Evolutionary conservation across 2,329 filamentous ascomycete genomes (phyloP), one percentile per base, ranked within the genome.

Genomic region (Neophaeococcomyces mojaviensis): DNA sequence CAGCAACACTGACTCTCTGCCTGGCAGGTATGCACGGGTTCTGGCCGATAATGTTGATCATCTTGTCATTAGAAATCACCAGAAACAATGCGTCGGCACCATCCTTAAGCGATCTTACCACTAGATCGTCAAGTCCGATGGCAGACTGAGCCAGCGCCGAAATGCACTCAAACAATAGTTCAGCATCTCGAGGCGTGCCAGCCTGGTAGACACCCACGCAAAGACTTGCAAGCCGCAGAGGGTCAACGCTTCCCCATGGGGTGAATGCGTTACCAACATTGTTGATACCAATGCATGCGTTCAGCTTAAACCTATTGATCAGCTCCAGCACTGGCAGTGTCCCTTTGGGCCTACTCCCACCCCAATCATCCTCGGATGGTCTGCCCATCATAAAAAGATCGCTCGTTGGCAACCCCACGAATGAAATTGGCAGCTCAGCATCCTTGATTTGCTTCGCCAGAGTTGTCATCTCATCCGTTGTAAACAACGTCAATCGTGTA

Each of bases 231-330:
- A 85, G 64, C 33, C 69, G 68, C 39, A 87, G 59, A 1, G 82
- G 82, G 63, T 86, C 83, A 32, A 75, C 79, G 15, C 69, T 78
- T 0, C 82, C 83, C 57, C 81, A 77, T 0, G 83, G 83, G 5
- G 83, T 86, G 55, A 87, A 86, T 0, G 82, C 81, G 58, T 87
- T 87, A 15, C 82, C 82, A 12, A 87, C 76, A 56, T 87, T 87
- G 57, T 86, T 86, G 31, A 84, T 71, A 2, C 79, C 76, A 4
- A 86, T 71, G 12, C 78, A 78, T 16, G 72, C 79, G 48, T 79
- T 71, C 3, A 86, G 59, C 0, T 69, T 70, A 49, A 79, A 71
- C 18, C 75, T 66, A 32, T 71, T 68, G 49, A 86, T 81, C 64
- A 86, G 68, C 3, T 75, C 65, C 0, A 76, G 71, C 1, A 86